Base-by-base conservation (phyloP, 1,139 yeast species). In the Scheffersomyces segobiensis region DNA sequence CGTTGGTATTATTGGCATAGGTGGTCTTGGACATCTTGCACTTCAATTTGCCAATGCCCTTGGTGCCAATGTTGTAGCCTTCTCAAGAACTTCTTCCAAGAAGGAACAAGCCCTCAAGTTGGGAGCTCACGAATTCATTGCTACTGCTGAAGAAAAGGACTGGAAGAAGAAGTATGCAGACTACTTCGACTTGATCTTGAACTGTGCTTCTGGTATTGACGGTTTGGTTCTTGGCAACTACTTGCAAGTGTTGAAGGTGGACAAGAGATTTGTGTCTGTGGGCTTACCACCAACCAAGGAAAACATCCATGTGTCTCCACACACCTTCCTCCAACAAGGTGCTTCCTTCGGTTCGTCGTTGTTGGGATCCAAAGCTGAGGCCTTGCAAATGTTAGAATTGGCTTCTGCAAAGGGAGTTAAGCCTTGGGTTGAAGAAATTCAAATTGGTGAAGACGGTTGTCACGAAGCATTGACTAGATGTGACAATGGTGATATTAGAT, bases 251-350 rank as follows among this genome's bases (percentile, higher is more conserved):
- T 67, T 82, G 63, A 75, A 67, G 56, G 75, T 79, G 20, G 82
- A 82, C 67, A 82, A 83, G 56, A 75, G 77, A 56, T 81, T 86
- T 66, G 76, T 85, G 54, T 77, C 86, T 48, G 88, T 84, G 56
- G 88, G 89, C 55, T 75, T 85, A 59, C 86, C 86, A 54, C 75
- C 79, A 39, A 60, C 57, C 4, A 61, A 58, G 4, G 79, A 77
- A 49, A 63, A 61, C 46, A 66, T 73, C 56, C 63, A 59, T 19
- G 71, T 73, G 49, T 61, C 72, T 53, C 76, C 80, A 52, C 66
- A 68, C 58, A 59, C 69, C 47, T 68, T 78, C 61, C 65, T 76
- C 61, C 55, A 59, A 51, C 70, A 69, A 59, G 80, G 75, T 57
- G 69, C 71, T 32, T 61, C 71, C 46, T 71, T 79, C 55, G 74